Base-by-base conservation (phyloP, 192 early-diverging fungal genomes). In the Chytriomyces confervae region DNA sequence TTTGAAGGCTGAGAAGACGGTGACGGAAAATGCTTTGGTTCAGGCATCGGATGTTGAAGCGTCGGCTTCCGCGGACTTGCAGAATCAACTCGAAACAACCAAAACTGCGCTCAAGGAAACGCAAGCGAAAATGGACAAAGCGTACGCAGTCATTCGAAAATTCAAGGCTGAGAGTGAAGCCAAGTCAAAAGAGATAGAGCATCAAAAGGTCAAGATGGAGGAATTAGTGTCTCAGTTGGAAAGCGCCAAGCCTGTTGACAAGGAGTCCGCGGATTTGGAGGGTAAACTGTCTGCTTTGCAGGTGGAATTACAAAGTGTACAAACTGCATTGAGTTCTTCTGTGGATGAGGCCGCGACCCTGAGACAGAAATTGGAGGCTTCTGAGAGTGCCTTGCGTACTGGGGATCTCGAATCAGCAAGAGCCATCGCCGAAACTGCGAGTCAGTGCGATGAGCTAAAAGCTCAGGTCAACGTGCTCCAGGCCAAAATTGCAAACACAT, bases 111-210 rank as follows among this genome's bases (percentile, higher is more conserved):
- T 66, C 6, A 61, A 76, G 61, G 74, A 76, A 43, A 49, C 74
- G 7, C 63, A 66, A 8, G 48, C 62, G 13, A 76, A 76, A 50
- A 53, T 49, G 48, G 74, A 76, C 45, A 76, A 76, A 44, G 64
- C 74, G 49, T 76, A 49, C 66, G 74, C 74, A 29, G 74, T 76
- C 6, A 57, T 76, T 16, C 62, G 74, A 16, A 76, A 76, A 29
- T 61, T 76, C 63, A 43, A 49, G 20, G 24, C 24, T 7, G 74
- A 76, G 23, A 16, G 49, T 7, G 74, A 76, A 7, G 47, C 10
- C 2, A 45, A 57, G 16, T 2, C 8, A 7, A 64, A 66, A 53
- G 74, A 76, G 61, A 46, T 68, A 5, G 66, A 20, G 23, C 23
- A 9, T 9, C 46, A 46, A 11, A 68, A 68, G 23, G 66, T 8